These are phyloP conservation scores for Colletotrichum sp. DNA, from an alignment of 2,329 filamentous ascomycete genomes.

Conservation along the genomic window DNA sequence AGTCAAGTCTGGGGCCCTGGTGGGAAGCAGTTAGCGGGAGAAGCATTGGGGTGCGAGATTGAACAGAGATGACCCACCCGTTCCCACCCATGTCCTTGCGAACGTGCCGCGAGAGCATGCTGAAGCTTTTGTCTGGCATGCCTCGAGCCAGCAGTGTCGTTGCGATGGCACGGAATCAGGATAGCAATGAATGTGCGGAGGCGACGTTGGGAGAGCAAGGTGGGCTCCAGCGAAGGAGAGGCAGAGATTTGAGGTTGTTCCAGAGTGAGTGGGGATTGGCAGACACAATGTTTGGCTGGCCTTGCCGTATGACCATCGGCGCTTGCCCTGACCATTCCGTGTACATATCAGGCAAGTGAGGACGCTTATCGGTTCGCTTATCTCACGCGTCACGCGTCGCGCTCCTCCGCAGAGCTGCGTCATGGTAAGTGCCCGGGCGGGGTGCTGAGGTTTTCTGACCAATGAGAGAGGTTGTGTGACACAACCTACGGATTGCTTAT, in stretches of 20 bases:
- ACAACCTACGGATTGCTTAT: too few species aligned
- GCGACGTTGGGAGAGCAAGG: background rate
- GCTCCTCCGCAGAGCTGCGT: background rate
- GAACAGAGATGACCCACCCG: background rate
- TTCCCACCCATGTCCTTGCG: background rate
- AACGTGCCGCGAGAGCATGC: background rate
- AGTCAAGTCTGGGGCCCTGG: background rate
- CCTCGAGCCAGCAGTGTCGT: background rate
- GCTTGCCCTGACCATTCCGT: background rate
- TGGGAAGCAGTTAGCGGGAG: background rate
- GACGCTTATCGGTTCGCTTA: too few species aligned
- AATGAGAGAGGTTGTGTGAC: too few species aligned
- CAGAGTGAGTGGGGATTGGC: background rate
- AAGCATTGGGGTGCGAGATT: background rate
- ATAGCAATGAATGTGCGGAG: background rate
- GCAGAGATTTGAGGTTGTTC: background rate
- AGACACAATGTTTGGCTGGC: background rate
- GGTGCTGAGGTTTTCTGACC: too few species aligned
- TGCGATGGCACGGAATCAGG: background rate
- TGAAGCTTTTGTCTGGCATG: background rate
- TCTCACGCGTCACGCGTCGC: background rate
- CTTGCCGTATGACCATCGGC: background rate
- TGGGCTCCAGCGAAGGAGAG: background rate
- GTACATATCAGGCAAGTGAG: background rate
- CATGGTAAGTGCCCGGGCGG: too few species aligned